These are phyloP conservation scores for Gloeostereum incarnatum DNA, from an alignment of 768 basidiomycete species.

Conservation along the genomic window DNA sequence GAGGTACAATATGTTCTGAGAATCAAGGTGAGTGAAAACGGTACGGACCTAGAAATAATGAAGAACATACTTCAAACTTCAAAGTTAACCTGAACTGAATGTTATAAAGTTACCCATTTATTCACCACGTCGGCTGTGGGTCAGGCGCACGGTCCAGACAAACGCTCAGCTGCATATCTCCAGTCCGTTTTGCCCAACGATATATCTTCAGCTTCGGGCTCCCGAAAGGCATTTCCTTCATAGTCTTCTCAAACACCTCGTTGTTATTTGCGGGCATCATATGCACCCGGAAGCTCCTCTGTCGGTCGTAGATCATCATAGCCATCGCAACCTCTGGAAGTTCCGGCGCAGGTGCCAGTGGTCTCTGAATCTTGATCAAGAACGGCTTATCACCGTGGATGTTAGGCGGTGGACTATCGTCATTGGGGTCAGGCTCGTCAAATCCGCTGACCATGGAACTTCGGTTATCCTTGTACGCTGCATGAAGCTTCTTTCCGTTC, in stretches of 20 bases:
- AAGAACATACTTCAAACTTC: too few species aligned
- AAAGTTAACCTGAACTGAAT: too few species aligned
- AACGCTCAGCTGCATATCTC: conserved; percentile 12
- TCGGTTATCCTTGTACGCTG: not conserved
- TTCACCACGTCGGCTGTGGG: conserved; percentile 4
- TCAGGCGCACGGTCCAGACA: conserved; percentile 14
- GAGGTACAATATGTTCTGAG: too few species aligned
- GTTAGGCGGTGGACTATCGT: conserved; percentile 12
- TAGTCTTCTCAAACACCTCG: conserved; percentile 6
- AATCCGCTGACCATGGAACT: not conserved
- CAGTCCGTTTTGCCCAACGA: conserved; percentile 15
- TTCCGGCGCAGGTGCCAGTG: not conserved
- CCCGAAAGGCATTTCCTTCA: conserved; percentile 10
- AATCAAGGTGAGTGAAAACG: too few species aligned
- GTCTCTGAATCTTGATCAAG: conserved; percentile 18
- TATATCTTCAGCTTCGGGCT: conserved; percentile 16
- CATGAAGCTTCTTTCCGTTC: not conserved
- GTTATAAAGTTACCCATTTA: too few species aligned
- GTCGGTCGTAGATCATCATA: conserved; percentile 18
- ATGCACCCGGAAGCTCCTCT: conserved; percentile 14
- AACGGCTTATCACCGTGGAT: conserved; percentile 14
- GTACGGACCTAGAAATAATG: too few species aligned
- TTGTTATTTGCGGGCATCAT: conserved; percentile 6
- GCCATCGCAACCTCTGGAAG: conserved; percentile 5
- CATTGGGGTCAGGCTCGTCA: not conserved